Base-by-base conservation (phyloP, 148 eudicot genomes). In the Vaccinium corymbosum region DNA sequence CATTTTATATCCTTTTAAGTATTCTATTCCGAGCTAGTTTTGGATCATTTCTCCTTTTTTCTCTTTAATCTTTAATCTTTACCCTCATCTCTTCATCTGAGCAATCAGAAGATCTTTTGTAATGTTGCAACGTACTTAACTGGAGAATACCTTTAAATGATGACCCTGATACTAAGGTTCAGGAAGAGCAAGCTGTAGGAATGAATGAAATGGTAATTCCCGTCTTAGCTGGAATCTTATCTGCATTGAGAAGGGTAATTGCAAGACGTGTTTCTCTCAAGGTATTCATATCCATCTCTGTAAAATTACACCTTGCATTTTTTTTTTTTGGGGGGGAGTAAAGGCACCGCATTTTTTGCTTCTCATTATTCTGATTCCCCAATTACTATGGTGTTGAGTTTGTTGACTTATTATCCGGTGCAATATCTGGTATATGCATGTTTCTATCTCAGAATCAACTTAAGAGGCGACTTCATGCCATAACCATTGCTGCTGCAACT, bases 201-300 rank as follows among this genome's bases (percentile, higher is more conserved):
- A 86, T 93, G 90, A 90, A 85, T 86, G 89, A 89, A 82, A 97
- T 97, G 98, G 87, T 90, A 70, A 77, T 91, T 74, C 99, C 97
- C 49, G 88, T 93, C 68, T 71, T 90, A 86, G 99, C 99, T 84
- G 99, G 99, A 84, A 91, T 97, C 86, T 90, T 97, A 89, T 97
- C 99, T 79, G 98, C 99, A 78, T 85, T 97, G 85, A 93, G 97
- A 89, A 91, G 99, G 88, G 99, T 97, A 59, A 92, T 94, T 79
- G 88, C 97, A 81, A 89, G 99, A 74, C 98, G 99, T 74, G 89
- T 92, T 89, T 97, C 98, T 66, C 92, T 97, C 80, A 97, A 96
- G 99, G 99, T 97, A 89, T 77, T 80, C 68, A 59, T 66, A 85
- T 78, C 55, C 38, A n/a, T 73, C 20, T 68, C n/a, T 27, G 16